Conservation (phyloP, 108 stramenopile species). For the Cafeteria roenbergensis region DNA sequence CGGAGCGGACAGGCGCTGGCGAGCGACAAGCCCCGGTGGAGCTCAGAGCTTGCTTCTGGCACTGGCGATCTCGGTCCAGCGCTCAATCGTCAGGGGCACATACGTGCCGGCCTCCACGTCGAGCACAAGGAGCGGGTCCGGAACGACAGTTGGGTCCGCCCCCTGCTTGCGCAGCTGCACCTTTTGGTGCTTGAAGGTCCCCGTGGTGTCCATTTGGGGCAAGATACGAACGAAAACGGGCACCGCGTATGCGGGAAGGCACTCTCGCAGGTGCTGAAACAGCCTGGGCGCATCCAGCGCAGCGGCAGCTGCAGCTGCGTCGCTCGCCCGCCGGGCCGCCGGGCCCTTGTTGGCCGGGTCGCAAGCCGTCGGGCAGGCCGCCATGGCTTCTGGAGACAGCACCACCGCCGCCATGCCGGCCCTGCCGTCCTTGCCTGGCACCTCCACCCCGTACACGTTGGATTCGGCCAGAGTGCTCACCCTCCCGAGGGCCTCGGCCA, state of each 20-base stretch:
- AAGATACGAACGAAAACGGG: conserved; percentile 33
- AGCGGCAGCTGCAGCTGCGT: no score
- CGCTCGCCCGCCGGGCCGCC: no score
- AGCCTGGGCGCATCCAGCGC: no score
- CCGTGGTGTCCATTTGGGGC: conserved; percentile 21
- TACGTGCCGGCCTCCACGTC: no score
- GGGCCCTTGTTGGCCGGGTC: not conserved
- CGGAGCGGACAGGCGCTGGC: no score
- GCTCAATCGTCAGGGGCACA: no score
- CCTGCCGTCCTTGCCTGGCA: conserved; percentile 26
- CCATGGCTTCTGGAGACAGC: no score
- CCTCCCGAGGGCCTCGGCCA: conserved; percentile 28
- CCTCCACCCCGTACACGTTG: conserved; percentile 34
- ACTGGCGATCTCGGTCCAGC: no score
- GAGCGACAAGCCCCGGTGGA: no score
- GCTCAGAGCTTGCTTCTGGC: no score
- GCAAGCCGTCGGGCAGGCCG: conserved; percentile 6
- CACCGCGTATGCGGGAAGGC: conserved; percentile 26
- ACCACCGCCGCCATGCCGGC: conserved; percentile 34
- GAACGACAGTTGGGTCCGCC: no score
- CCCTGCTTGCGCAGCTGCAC: conserved; percentile 23
- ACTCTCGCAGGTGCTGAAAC: conserved; percentile 5
- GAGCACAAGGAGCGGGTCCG: no score
- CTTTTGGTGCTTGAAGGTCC: conserved; percentile 40
- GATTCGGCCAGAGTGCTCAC: conserved; percentile 27